Evolutionary conservation across 164 flowering plant genomes (phyloP).

Genomic region (Buxus sempervirens): DNA sequence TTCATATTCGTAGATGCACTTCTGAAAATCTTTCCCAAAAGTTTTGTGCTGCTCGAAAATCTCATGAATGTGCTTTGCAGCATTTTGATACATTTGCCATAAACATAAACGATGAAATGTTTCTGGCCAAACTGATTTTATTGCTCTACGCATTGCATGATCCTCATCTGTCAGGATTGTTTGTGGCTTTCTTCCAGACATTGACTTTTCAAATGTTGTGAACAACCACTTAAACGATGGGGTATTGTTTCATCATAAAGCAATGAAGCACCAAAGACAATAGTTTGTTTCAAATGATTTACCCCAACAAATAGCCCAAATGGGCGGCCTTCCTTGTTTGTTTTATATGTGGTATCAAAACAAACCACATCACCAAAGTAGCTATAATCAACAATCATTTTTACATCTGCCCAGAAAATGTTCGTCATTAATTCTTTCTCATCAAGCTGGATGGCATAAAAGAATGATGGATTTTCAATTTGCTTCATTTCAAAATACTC

Average conservation of each 20-base stretch:
- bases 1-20: background rate
- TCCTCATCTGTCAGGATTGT: conserved; percentile 6
- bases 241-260: conserved; percentile 5
- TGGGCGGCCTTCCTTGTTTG: background rate
- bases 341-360: conserved; percentile 8
- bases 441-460: conserved; percentile 1
- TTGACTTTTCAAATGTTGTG: background rate
- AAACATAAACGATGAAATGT: background rate
- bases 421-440: background rate
- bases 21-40: background rate
- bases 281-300: background rate
- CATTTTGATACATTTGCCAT: conserved; percentile 7
- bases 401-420: conserved; percentile 5
- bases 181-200: conserved; percentile 6
- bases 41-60: background rate
- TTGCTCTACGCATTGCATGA: background rate
- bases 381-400: background rate
- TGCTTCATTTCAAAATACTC: background rate
- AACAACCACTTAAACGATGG: conserved; percentile 8
- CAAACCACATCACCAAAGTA: conserved; percentile 6
- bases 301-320: background rate
- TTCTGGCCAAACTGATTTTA: background rate
- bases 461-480: background rate
- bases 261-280: conserved; percentile 3
- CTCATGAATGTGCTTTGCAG: background rate